These are phyloP conservation scores for Phytophthora citrophthora DNA, from an alignment of 352 stramenopile species.

Conservation along the genomic window DNA sequence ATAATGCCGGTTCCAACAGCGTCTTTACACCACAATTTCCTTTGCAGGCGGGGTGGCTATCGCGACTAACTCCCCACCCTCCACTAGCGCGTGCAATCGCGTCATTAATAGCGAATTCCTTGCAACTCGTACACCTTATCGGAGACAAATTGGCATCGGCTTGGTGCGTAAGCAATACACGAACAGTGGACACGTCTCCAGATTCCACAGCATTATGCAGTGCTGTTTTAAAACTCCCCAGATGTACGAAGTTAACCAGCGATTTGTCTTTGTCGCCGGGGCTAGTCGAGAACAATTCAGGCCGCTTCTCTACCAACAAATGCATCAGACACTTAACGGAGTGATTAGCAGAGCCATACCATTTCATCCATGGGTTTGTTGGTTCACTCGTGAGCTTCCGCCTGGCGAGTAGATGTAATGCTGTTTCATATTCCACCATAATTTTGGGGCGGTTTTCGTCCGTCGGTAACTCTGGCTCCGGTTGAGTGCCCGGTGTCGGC, in stretches of 20 bases:
- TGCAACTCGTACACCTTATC: constrained; percentile 52
- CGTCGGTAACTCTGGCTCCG: background rate
- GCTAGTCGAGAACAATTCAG: constrained; percentile 30
- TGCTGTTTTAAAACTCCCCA: constrained; percentile 58
- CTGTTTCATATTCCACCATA: constrained; percentile 49
- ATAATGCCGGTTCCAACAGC: constrained; percentile 52
- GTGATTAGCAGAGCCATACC: constrained; percentile 41
- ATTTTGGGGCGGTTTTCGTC: constrained; percentile 25
- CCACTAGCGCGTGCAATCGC: constrained; percentile 21
- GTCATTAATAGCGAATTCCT: constrained; percentile 19
- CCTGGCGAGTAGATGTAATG: constrained; percentile 59
- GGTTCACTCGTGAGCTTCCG: constrained; percentile 46
- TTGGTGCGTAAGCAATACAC: constrained; percentile 39
- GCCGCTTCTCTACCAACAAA: constrained; percentile 49
- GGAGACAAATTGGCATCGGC: constrained; percentile 65
- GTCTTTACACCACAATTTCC: constrained; percentile 40
- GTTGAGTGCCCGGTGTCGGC: background rate
- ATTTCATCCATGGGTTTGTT: constrained; percentile 37
- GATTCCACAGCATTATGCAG: constrained; percentile 63
- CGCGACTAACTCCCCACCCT: constrained; percentile 4
- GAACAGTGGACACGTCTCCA: constrained; percentile 47
- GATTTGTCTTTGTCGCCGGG: constrained; percentile 24
- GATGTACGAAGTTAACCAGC: constrained; percentile 55
- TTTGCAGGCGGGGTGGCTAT: constrained; percentile 28
- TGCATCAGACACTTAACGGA: constrained; percentile 50